Base-by-base conservation (phyloP, 345 rosid genomes). In the Mangifera indica region DNA sequence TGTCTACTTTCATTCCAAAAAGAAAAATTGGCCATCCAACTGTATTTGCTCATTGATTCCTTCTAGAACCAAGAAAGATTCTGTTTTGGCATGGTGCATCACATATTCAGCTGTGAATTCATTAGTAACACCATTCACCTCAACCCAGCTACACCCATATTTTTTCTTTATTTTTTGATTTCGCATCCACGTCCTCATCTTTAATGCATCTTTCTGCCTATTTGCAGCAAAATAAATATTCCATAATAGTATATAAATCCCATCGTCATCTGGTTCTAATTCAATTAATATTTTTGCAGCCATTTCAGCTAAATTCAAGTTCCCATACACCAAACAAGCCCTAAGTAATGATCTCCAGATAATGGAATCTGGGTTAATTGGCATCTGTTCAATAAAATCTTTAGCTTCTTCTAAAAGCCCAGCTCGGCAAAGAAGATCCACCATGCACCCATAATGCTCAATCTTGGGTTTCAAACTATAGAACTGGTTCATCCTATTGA, bases 371-470 rank as follows among this genome's bases (percentile, higher is more conserved):
- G 76, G 77, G 44, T 26, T 66, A 2, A 65, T 26, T 0, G 79
- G 81, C 72, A 67, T 72, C 32, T 12, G 55, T 17, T 42, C 58
- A 11, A 82, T 79, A 45, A 77, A 60, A 14, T 58, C 44, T 7
- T 78, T 69, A 21, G 73, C 77, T 65, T 74, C 76, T 40, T 77
- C 78, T 62, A 82, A 70, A 48, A 65, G 74, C 67, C 83, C 79
- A n/a, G 81, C 83, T 42, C 83, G 77, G 37, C 83, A 76, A 32
- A 71, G 76, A 74, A 82, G 72, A 72, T 82, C 85, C 32, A 79
- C 72, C 42, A 80, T 17, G 61, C 83, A 82, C 42, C 79, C 81
- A 44, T 72, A 82, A 56, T 82, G 83, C 77, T 77, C 73, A 56
- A 77, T 69, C 57, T 44, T 67, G n/a, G 83, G 83, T 63, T 69